These are phyloP conservation scores for Leucocoprinus leucothites DNA, from an alignment of 768 basidiomycete species.

Conservation along the genomic window DNA sequence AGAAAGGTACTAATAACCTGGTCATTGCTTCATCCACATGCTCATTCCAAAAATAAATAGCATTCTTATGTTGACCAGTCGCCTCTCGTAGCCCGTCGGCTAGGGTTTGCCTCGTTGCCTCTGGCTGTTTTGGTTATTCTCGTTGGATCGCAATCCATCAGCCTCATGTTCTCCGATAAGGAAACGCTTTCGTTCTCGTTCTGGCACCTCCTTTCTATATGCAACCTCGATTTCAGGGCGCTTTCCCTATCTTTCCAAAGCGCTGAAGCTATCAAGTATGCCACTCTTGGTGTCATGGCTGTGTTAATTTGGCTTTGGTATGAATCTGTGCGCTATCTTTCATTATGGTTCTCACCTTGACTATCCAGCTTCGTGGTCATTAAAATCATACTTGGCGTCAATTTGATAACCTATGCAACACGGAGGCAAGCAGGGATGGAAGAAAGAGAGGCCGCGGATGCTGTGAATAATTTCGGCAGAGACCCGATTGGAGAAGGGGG, in stretches of 20 bases:
- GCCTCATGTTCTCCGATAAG: slow-evolving; percentile 51
- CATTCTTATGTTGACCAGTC: slow-evolving; percentile 95
- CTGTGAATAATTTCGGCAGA: slow-evolving; percentile 84
- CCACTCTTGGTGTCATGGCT: slow-evolving; percentile 65
- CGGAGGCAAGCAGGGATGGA: slow-evolving; percentile 76
- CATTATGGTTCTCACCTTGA: background rate
- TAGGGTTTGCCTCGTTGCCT: slow-evolving; percentile 92
- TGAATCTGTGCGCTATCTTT: slow-evolving; percentile 25
- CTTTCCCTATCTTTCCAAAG: slow-evolving; percentile 25
- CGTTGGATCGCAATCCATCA: slow-evolving; percentile 70
- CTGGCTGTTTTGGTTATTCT: slow-evolving; percentile 81
- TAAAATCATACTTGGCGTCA: slow-evolving; percentile 91
- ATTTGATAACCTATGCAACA: slow-evolving; percentile 81
- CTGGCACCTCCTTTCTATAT: slow-evolving; percentile 8
- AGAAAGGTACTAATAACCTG: slow-evolving; percentile 52
- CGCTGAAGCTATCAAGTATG: slow-evolving; percentile 48
- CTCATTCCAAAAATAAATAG: slow-evolving; percentile 30
- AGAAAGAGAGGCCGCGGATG: slow-evolving; percentile 67
- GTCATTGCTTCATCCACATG: background rate
- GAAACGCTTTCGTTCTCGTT: slow-evolving; percentile 7
- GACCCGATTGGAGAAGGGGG: slow-evolving; percentile 87
- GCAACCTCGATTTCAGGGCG: slow-evolving; percentile 36
- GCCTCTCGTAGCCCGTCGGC: slow-evolving; percentile 86
- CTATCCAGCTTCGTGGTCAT: slow-evolving; percentile 67
- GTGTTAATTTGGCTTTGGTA: slow-evolving; percentile 85